A percentile compares a stretch with the other conserved stretches of the same genome.
phyloP scores from a whole-genome alignment of 352 stramenopile species.

The Phytophthora macrochlamydospora region DNA sequence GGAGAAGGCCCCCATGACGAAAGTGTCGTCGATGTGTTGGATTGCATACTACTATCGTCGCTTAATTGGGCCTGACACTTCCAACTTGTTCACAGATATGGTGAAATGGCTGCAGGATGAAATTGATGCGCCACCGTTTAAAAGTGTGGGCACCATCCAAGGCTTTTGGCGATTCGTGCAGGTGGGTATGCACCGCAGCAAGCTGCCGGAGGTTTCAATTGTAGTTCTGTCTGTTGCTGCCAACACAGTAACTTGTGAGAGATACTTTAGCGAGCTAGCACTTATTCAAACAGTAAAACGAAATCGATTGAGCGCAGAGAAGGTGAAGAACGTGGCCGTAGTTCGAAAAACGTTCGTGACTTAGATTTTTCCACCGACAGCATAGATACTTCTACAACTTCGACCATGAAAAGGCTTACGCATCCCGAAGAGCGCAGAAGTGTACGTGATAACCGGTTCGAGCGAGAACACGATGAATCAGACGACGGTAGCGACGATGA shows the following conservation, averaged over 20 bases:
- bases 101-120: constrained; percentile 2
- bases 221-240: constrained; percentile 6
- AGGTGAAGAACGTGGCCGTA: constrained; percentile 5
- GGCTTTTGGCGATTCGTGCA: background rate
- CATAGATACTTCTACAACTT: background rate
- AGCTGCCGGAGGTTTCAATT: constrained; percentile 6
- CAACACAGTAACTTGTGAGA: constrained; percentile 19
- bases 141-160: background rate
- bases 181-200: constrained; percentile 2
- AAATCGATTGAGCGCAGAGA: constrained; percentile 14
- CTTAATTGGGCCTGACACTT: background rate
- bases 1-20: constrained; percentile 5
- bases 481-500: background rate
- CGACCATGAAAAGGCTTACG: background rate
- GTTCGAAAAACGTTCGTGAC: constrained; percentile 11
- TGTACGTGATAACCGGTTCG: background rate
- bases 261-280: constrained; percentile 19
- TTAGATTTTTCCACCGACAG: constrained; percentile 2
- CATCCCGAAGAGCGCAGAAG: background rate
- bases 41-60: constrained; percentile 15
- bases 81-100: constrained; percentile 7
- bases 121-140: background rate
- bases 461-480: background rate
- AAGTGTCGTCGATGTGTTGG: constrained; percentile 5
- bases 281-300: constrained; percentile 17